Evolutionary conservation across 306 rosid species (phyloP).

Genomic region (Fagus sylvatica): DNA sequence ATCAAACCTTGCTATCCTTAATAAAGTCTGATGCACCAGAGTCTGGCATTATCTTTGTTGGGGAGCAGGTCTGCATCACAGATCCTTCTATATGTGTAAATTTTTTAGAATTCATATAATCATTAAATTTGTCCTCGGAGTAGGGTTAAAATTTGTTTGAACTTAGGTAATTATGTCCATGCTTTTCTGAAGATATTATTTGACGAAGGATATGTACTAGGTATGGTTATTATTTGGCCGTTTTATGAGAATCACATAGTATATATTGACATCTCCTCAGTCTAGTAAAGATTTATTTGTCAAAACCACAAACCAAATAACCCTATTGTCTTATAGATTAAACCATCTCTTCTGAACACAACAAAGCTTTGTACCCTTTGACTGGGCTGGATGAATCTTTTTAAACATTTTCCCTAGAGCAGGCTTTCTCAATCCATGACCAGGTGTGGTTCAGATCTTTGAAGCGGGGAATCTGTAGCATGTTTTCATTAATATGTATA

Average conservation of each 20-base stretch:
- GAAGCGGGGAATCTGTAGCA: not conserved
- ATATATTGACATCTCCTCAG: not conserved
- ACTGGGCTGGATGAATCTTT: too few relatives aligned
- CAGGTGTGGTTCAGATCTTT: not conserved
- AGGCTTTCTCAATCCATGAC: not conserved
- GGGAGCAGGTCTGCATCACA: constrained; percentile 66
- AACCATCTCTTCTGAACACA: too few relatives aligned
- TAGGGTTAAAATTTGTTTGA: not conserved
- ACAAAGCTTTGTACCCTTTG: too few relatives aligned
- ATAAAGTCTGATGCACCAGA: constrained; percentile 65
- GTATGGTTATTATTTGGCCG: not conserved
- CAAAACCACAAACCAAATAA: not conserved
- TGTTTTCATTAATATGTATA: not conserved
- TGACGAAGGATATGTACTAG: constrained; percentile 2
- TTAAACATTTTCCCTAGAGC: not conserved
- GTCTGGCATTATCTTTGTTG: constrained; percentile 76
- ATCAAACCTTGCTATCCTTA: constrained; percentile 62
- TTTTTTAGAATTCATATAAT: constrained; percentile 16
- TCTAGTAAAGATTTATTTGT: not conserved
- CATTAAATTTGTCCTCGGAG: constrained; percentile 5
- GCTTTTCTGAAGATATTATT: not conserved
- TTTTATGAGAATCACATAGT: not conserved
- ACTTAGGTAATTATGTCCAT: constrained; percentile 3
- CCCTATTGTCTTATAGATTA: too few relatives aligned
- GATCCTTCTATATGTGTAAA: constrained; percentile 29